Conservation (phyloP, 805 yeast genomes). For the Sugiyamaella mastotermitis region DNA sequence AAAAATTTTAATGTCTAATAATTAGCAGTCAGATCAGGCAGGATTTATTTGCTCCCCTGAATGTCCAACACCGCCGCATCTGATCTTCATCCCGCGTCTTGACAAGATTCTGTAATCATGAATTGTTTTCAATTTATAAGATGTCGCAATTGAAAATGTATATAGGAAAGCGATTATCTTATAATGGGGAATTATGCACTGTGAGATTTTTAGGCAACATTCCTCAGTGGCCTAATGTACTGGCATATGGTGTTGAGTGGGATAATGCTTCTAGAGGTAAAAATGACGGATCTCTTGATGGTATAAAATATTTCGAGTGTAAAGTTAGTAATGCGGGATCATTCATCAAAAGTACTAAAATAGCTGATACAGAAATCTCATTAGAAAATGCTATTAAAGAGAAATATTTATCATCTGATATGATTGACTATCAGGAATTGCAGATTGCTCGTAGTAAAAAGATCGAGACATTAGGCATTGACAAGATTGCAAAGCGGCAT, state of each 20-base stretch:
- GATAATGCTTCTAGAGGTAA: slow-evolving; percentile 66
- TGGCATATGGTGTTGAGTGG: slow-evolving; percentile 83
- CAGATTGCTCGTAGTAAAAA: slow-evolving; percentile 49
- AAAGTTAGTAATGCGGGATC: slow-evolving; percentile 44
- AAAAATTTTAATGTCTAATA: too few relatives aligned
- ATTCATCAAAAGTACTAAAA: slow-evolving; percentile 35
- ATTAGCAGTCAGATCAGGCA: too few relatives aligned
- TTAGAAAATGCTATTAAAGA: slow-evolving; percentile 46
- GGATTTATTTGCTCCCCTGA: too few relatives aligned
- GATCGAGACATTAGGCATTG: slow-evolving; percentile 63
- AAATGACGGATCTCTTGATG: slow-evolving; percentile 57
- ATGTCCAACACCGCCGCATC: too few relatives aligned
- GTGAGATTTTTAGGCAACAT: slow-evolving; percentile 55
- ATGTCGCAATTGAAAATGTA: too few relatives aligned
- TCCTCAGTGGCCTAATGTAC: slow-evolving; percentile 52
- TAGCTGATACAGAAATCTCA: slow-evolving; percentile 27
- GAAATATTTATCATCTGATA: slow-evolving; percentile 40
- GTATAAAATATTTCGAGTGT: slow-evolving; percentile 47
- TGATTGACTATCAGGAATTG: slow-evolving; percentile 24
- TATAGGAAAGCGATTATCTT: too few relatives aligned
- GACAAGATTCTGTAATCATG: too few relatives aligned
- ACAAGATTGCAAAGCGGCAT: slow-evolving; percentile 44
- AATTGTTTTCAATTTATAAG: too few relatives aligned
- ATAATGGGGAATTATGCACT: slow-evolving; percentile 51
- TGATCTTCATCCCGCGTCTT: too few relatives aligned